Conservation (phyloP, 768 basidiomycete species). For the Hemileccinum impolitum region DNA sequence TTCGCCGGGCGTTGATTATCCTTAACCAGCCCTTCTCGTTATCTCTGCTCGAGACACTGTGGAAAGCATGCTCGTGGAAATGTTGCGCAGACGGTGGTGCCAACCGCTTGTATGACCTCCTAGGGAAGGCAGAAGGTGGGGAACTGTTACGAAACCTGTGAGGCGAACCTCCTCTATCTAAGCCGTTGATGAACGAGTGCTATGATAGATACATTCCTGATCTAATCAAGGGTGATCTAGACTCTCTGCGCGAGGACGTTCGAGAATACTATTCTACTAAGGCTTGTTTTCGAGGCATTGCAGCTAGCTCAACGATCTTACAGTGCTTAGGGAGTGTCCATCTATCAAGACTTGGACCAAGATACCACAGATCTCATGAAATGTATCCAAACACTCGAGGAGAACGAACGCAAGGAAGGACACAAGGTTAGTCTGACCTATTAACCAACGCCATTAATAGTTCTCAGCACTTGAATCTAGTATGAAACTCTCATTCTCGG, state of each 20-base stretch:
- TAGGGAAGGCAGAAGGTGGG: conserved; percentile 11
- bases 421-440: conserved; percentile 31
- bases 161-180: neutral
- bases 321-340: conserved; percentile 54
- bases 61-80: conserved; percentile 47
- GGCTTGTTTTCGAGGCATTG: conserved; percentile 36
- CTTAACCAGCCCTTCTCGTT: conserved; percentile 85
- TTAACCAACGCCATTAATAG: neutral
- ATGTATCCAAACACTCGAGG: conserved; percentile 64
- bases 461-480: conserved; percentile 29
- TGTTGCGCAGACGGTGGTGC: conserved; percentile 88
- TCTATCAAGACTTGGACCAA: conserved; percentile 69
- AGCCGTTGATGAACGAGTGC: neutral
- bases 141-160: conserved; percentile 15
- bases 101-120: conserved; percentile 71
- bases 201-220: conserved; percentile 77
- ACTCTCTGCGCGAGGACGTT: conserved; percentile 81
- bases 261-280: conserved; percentile 57
- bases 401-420: conserved; percentile 47
- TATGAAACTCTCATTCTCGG: conserved; percentile 79
- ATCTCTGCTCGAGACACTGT: conserved; percentile 60
- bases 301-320: neutral
- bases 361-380: conserved; percentile 97
- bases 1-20: conserved; percentile 65
- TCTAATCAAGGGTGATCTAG: conserved; percentile 91